Base-by-base conservation (phyloP, 1,139 yeast genomes). In the Candida tropicalis region DNA sequence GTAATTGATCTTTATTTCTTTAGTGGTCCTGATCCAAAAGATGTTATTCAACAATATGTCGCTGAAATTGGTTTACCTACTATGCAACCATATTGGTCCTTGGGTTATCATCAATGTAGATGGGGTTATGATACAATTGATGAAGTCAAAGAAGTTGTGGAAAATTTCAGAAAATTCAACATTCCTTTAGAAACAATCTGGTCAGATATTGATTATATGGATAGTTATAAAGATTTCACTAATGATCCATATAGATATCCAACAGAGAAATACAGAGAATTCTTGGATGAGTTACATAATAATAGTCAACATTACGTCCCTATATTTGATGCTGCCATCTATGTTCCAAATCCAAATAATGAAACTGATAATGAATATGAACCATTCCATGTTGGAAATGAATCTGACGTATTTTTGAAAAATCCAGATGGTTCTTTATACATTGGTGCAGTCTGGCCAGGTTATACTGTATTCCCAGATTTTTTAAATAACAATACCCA, bases 381-480 rank as follows among this genome's bases (percentile, higher is more conserved):
- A 4, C 51, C 62, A 5, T 65, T 55, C 56, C 52, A 54, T 35
- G 42, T 48, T 5, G 69, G 69, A 12, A 53, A 56, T 24, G 58
- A 54, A 9, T 40, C 57, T 3, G 65, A 64, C 35, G 60, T 57
- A 11, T 65, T 58, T 47, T 42, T 65, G 38, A 61, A 53, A 44
- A 65, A 65, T 46, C 65, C 65, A 2, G 62, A 56, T 44, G 62
- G 61, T n/a, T 50, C 58, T 7, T 40, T 51, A 39, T 58, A 58
- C 38, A 56, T 57, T 39, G 61, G 62, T 38, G 58, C 60, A 12
- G 61, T 57, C 9, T 58, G 62, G 61, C 61, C 60, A 13, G 61
- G 62, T 2, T 61, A 54, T 40, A 62, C 68, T n/a, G 70, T 56
- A 1, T 65, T 55, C 53, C 69, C 69, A 2, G 70, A 65, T 42